These are phyloP conservation scores for Pezicula carpinea DNA, from an alignment of 2,329 filamentous ascomycete genomes.

Conservation along the genomic window DNA sequence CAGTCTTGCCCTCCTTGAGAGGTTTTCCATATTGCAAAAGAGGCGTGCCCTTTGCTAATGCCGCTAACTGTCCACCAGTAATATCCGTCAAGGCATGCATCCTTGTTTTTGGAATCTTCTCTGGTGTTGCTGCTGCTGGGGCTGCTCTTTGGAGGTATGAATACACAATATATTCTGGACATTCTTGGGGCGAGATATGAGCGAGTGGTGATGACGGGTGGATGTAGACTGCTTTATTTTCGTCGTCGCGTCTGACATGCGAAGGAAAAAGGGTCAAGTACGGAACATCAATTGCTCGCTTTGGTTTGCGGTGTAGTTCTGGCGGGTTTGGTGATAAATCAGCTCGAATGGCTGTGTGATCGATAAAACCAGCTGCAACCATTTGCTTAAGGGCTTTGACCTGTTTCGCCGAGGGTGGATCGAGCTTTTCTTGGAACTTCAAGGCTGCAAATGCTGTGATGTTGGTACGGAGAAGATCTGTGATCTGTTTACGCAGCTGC, in stretches of 20 bases:
- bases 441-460: conserved; percentile 60
- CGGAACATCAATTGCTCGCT: conserved; percentile 85
- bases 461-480: conserved; percentile 71
- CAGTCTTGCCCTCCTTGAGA: conserved; percentile 69
- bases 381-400: conserved; percentile 84
- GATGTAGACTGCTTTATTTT: conserved; percentile 70
- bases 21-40: conserved; percentile 84
- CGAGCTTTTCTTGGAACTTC: conserved; percentile 50
- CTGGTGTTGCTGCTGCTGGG: conserved; percentile 38
- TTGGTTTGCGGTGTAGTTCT: conserved; percentile 63
- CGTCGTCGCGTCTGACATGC: conserved; percentile 41
- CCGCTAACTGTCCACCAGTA: conserved; percentile 69
- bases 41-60: conserved; percentile 78
- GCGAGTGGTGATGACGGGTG: conserved; percentile 82
- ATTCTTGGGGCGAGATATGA: conserved; percentile 62
- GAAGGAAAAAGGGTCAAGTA: conserved; percentile 82
- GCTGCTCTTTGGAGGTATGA: conserved; percentile 72
- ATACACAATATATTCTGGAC: conserved; percentile 86
- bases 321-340: conserved; percentile 76
- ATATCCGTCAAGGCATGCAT: conserved; percentile 86
- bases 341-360: conserved; percentile 87
- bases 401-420: conserved; percentile 60
- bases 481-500: conserved; percentile 79
- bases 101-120: conserved; percentile 66
- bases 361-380: conserved; percentile 85